Evolutionary conservation across 306 rosid species (phyloP), one percentile per base, ranked within the genome.

Genomic region (Quillaja saponaria): DNA sequence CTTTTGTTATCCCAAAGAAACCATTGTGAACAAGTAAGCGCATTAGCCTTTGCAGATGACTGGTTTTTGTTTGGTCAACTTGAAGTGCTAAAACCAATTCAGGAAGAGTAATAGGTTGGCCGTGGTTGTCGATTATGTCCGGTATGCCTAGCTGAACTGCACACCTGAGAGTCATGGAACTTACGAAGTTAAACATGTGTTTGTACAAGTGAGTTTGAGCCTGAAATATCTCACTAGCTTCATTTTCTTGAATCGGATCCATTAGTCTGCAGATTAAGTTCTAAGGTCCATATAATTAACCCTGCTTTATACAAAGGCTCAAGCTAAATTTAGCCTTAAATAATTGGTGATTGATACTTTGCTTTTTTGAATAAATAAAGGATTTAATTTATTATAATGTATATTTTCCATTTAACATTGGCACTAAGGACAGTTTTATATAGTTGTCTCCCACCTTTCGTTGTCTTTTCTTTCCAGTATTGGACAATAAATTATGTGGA

Each of bases 121-220:
- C 72, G 38, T 79, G 64, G 33, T n/a, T 44, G 47, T 74, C 18
- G 40, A 79, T 74, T 18, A 42, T n/a, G 45, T 79, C 74, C 0
- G 77, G 74, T 19, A 78, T 55, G 67, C 67, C 63, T 1, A 78
- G 65, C 61, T 74, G 49, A 44, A 78, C 14, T 1, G 55, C 71
- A 21, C 55, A 55, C 11, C 69, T 66, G 3, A 79, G 61, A 13
- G 76, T 60, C 83, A 79, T 79, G 50, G 74, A 69, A 63, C 62
- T 71, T 0, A 65, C 15, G 64, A 4, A 65, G 50, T 25, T 17
- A 9, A 48, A 53, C 0, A 64, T 1, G 9, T 69, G 77, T 10
- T 49, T 79, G 28, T 61, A 70, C 74, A 79, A 44, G 49, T 79
- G 74, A 34, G 77, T n/a, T 20, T 74, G 80, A 33, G 70, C 74